phyloP scores from a whole-genome alignment of 108 stramenopile genomes.

The Nannochloropsis oceanica region DNA sequence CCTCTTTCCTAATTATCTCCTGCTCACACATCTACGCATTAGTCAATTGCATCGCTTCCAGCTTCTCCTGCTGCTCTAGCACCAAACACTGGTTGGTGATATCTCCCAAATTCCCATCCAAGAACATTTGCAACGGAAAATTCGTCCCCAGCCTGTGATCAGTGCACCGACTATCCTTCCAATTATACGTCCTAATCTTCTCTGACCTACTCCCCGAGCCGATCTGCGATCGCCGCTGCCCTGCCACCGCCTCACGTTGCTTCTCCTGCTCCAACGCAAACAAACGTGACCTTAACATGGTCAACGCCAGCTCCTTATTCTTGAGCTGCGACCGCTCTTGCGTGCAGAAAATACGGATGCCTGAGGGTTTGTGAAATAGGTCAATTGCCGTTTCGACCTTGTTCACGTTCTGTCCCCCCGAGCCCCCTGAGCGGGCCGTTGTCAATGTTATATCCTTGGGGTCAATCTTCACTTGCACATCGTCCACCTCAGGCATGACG shows the following conservation, averaged over 20 bases:
- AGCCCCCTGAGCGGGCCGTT: constrained; percentile 31
- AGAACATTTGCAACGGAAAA: constrained; percentile 24
- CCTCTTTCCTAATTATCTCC: too few species aligned
- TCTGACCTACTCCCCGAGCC: constrained; percentile 30
- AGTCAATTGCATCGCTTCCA: constrained; percentile 15
- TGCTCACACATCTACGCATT: neutral
- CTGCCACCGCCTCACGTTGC: constrained; percentile 12
- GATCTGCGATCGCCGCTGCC: constrained; percentile 21
- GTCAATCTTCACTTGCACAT: constrained; percentile 31
- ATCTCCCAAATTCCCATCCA: constrained; percentile 21
- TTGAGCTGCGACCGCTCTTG: constrained; percentile 38
- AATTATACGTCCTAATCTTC: constrained; percentile 43
- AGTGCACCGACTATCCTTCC: constrained; percentile 37
- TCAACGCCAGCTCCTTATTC: constrained; percentile 40
- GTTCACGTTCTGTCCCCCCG: constrained; percentile 35
- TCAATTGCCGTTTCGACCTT: constrained; percentile 43
- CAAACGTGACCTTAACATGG: constrained; percentile 25
- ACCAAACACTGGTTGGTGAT: constrained; percentile 28
- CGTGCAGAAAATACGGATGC: constrained; percentile 40
- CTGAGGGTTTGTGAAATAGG: constrained; percentile 39
- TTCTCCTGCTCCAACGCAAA: constrained; percentile 43
- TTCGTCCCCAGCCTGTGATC: constrained; percentile 35
- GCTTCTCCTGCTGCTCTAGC: constrained; percentile 30
- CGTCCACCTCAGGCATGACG: constrained; percentile 42
- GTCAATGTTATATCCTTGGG: constrained; percentile 35